These are phyloP conservation scores for Daldinia concentrica DNA, from an alignment of 495 filamentous ascomycete species.

Conservation along the genomic window DNA sequence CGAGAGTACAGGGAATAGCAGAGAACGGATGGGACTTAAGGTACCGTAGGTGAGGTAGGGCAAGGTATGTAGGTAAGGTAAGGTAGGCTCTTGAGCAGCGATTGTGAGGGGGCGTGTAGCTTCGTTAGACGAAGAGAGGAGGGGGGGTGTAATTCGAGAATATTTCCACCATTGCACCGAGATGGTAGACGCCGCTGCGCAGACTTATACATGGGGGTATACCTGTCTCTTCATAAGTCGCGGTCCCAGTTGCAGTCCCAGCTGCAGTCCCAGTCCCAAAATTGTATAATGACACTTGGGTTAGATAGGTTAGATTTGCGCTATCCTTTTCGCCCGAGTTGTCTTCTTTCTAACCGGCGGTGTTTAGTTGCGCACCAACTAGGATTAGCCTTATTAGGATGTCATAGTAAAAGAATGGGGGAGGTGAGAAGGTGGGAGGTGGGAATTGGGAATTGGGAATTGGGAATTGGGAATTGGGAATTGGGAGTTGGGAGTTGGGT, in stretches of 20 bases:
- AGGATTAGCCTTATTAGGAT: constrained; percentile 9
- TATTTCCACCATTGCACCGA: constrained; percentile 41
- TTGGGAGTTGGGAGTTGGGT: not conserved
- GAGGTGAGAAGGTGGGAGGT: not conserved
- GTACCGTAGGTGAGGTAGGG: constrained; percentile 17
- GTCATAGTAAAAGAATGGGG: constrained; percentile 15
- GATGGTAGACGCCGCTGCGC: constrained; percentile 15
- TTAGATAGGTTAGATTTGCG: constrained; percentile 30
- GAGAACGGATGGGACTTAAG: constrained; percentile 11
- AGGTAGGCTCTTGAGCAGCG: not conserved
- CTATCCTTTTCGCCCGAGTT: constrained; percentile 19
- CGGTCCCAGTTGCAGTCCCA: not conserved
- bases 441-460: not conserved
- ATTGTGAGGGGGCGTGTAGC: constrained; percentile 28
- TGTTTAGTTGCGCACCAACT: constrained; percentile 19
- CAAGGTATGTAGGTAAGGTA: constrained; percentile 15
- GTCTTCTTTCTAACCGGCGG: constrained; percentile 1
- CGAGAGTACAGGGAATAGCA: constrained; percentile 20
- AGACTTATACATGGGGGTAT: constrained; percentile 4
- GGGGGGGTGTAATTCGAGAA: constrained; percentile 24
- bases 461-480: not conserved
- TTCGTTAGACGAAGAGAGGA: constrained; percentile 24
- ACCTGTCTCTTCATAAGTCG: not conserved
- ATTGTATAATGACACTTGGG: constrained; percentile 18
- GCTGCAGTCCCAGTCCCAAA: constrained; percentile 11